These are phyloP conservation scores for Lathyrus sativus DNA, from an alignment of 306 rosid species.

Conservation along the genomic window DNA sequence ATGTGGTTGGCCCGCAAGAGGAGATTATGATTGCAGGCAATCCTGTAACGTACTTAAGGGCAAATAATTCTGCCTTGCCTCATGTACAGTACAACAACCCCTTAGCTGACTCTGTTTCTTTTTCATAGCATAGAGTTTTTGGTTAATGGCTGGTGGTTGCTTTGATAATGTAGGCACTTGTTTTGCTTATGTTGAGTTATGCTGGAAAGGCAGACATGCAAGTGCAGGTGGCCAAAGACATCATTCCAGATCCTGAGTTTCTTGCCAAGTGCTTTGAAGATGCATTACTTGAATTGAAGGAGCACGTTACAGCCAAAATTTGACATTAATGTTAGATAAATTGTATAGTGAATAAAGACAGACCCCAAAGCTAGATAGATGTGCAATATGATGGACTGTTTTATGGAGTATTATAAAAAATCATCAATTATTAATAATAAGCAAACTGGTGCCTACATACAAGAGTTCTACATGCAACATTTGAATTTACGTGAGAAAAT, in stretches of 20 bases:
- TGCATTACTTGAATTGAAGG: constrained; percentile 80
- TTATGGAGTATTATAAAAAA: too few relatives aligned
- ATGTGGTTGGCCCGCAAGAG: constrained; percentile 85
- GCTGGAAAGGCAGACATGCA: constrained; percentile 90
- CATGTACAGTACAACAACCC: constrained; percentile 53
- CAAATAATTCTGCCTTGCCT: constrained; percentile 68
- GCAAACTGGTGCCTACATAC: too few relatives aligned
- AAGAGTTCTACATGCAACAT: too few relatives aligned
- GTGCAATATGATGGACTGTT: too few relatives aligned
- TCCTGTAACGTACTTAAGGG: constrained; percentile 73
- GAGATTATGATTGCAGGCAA: constrained; percentile 64
- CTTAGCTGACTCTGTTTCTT: constrained; percentile 37
- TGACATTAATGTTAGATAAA: constrained; percentile 14
- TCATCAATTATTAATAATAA: too few relatives aligned
- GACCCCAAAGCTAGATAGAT: too few relatives aligned
- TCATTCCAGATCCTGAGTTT: constrained; percentile 80
- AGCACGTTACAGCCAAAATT: constrained; percentile 42
- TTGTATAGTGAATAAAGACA: background rate
- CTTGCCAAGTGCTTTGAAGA: constrained; percentile 87
- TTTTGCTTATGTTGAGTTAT: constrained; percentile 87
- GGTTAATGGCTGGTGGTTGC: constrained; percentile 30
- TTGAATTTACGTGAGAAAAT: too few relatives aligned
- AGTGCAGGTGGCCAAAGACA: constrained; percentile 85
- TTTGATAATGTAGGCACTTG: constrained; percentile 63
- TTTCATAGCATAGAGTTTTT: constrained; percentile 8